These are phyloP conservation scores for Penicillium tannophilum DNA, from an alignment of 495 filamentous ascomycete genomes.

Conservation along the genomic window DNA sequence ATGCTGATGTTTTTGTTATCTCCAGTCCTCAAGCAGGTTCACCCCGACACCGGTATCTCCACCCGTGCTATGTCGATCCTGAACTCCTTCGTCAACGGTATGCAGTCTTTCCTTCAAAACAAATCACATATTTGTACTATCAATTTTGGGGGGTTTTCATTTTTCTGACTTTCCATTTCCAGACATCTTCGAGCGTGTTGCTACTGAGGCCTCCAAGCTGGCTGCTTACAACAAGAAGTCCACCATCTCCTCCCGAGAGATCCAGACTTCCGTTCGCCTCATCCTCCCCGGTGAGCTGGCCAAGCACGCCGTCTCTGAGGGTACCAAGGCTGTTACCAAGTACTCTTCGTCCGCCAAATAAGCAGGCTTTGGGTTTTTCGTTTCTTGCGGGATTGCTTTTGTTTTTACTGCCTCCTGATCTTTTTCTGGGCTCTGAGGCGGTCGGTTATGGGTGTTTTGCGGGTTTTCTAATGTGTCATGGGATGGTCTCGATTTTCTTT, in stretches of 20 bases:
- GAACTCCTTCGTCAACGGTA: slow-evolving; percentile 99
- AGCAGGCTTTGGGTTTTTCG: slow-evolving; percentile 47
- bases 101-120: slow-evolving; percentile 28
- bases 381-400: slow-evolving; percentile 50
- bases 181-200: slow-evolving; percentile 99
- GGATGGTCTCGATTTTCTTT: slow-evolving; percentile 71
- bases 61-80: slow-evolving; percentile 99
- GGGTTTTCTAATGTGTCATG: slow-evolving; percentile 88
- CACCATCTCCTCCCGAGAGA: slow-evolving; percentile 98
- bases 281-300: slow-evolving; percentile 98
- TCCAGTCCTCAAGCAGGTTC: slow-evolving; percentile 98
- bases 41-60: slow-evolving; percentile 99
- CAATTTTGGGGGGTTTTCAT: background rate
- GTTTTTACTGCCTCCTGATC: slow-evolving; percentile 55
- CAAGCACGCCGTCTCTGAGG: slow-evolving; percentile 99
- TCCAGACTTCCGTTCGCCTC: slow-evolving; percentile 97
- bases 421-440: slow-evolving; percentile 61
- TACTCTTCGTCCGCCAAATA: slow-evolving; percentile 99
- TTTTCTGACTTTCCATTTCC: slow-evolving; percentile 21
- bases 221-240: slow-evolving; percentile 99
- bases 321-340: slow-evolving; percentile 99
- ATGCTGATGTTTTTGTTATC: slow-evolving; percentile 38
- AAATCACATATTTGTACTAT: slow-evolving; percentile 7
- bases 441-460: slow-evolving; percentile 64
- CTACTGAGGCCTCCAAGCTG: slow-evolving; percentile 97